Percentiles rank a stretch among this genome's conserved stretches.
phyloP scores from a whole-genome alignment of 805 yeast genomes.

The Spathaspora boniae region DNA sequence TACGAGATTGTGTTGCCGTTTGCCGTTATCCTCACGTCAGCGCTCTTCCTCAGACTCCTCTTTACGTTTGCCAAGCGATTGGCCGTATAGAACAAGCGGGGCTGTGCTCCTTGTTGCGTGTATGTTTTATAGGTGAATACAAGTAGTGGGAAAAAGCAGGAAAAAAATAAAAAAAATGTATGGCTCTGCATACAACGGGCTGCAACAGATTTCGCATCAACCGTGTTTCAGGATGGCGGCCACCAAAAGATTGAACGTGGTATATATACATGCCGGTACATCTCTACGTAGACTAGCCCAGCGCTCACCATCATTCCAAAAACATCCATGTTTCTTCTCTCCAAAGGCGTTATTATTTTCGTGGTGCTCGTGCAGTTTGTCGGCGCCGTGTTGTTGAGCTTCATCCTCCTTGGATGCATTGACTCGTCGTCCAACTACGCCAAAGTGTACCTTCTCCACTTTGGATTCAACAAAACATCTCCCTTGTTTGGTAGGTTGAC shows the following conservation, averaged over 20 bases:
- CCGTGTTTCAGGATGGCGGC: constrained; percentile 2
- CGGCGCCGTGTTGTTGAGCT: constrained; percentile 48
- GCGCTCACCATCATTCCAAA: no score
- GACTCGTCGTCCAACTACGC: constrained; percentile 39
- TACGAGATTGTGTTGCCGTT: constrained; percentile 14
- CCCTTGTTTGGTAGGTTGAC: constrained; percentile 4
- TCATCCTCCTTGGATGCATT: constrained; percentile 56
- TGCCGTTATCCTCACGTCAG: constrained; percentile 8
- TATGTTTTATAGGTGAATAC: no score
- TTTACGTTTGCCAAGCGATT: constrained; percentile 5
- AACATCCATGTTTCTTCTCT: constrained; percentile 5
- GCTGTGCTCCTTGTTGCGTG: no score
- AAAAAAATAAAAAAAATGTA: neutral
- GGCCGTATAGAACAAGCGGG: constrained; percentile 6
- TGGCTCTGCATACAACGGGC: neutral
- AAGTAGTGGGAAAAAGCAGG: no score
- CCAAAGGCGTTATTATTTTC: constrained; percentile 17
- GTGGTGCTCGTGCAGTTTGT: constrained; percentile 43
- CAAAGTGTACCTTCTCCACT: constrained; percentile 47
- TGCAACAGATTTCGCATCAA: neutral
- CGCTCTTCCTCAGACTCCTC: constrained; percentile 8
- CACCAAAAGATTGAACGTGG: neutral
- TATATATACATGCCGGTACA: constrained; percentile 3
- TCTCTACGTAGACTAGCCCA: no score
- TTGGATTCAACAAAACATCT: constrained; percentile 46